A percentile compares a stretch with the other conserved stretches of the same genome.
Conservation (phyloP, 2,329 filamentous ascomycete genomes). For the Hypoxylon sp. region DNA sequence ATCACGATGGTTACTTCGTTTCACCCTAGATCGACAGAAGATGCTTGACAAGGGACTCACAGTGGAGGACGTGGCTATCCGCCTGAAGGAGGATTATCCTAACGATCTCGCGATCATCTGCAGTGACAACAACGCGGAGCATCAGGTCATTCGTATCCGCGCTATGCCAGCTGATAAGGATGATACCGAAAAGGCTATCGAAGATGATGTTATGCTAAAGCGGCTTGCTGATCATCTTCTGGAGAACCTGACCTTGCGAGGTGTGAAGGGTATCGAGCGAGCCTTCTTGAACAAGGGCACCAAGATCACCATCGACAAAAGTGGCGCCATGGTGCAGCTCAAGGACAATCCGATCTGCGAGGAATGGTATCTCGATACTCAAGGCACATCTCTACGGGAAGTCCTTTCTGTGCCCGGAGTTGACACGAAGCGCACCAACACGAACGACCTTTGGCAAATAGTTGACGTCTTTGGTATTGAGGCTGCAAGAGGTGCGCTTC, state of each 20-base stretch:
- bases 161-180: slow-evolving; percentile 80
- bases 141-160: slow-evolving; percentile 93
- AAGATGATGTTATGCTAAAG: slow-evolving; percentile 94
- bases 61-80: slow-evolving; percentile 89
- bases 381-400: slow-evolving; percentile 85
- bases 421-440: slow-evolving; percentile 85
- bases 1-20: slow-evolving; percentile 94
- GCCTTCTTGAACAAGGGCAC: slow-evolving; percentile 91
- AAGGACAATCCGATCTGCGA: slow-evolving; percentile 81
- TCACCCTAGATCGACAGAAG: slow-evolving; percentile 92
- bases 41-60: slow-evolving; percentile 93
- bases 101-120: slow-evolving; percentile 92
- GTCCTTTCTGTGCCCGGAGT: slow-evolving; percentile 90
- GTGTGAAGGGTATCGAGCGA: slow-evolving; percentile 87
- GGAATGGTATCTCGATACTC: slow-evolving; percentile 97
- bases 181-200: slow-evolving; percentile 70
- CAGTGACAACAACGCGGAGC: slow-evolving; percentile 97
- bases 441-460: slow-evolving; percentile 95
- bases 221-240: slow-evolving; percentile 91
- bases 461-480: slow-evolving; percentile 97
- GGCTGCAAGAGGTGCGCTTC: slow-evolving; percentile 85
- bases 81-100: slow-evolving; percentile 89
- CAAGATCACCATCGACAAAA: slow-evolving; percentile 72
- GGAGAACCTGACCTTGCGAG: slow-evolving; percentile 89
- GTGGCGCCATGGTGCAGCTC: slow-evolving; percentile 79